A percentile compares a stretch with the other conserved stretches of the same genome.
Conservation (phyloP, 2,329 filamentous ascomycete genomes). For the Xylariaceae sp. region DNA sequence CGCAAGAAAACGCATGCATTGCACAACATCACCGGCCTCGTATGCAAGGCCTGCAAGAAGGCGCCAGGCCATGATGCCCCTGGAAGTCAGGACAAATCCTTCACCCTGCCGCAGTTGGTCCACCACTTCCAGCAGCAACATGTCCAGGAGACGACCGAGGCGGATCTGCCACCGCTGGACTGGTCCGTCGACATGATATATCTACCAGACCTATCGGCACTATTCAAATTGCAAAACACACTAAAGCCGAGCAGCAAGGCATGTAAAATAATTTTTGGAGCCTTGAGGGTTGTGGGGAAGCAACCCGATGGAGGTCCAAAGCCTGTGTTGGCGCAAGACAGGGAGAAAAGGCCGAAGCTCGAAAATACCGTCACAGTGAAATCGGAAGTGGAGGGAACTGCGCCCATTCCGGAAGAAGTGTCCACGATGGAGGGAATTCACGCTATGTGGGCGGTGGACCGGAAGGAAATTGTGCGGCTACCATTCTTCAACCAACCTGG, state of each 20-base stretch:
- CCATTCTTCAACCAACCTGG: constrained; percentile 14
- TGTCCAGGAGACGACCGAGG: constrained; percentile 20
- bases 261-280: constrained; percentile 28
- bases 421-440: constrained; percentile 16
- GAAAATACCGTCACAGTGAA: not conserved
- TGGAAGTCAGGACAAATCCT: constrained; percentile 30
- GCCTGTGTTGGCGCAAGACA: too few species aligned
- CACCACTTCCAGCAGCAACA: constrained; percentile 47
- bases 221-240: constrained; percentile 22
- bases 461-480: constrained; percentile 17
- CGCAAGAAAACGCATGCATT: constrained; percentile 50
- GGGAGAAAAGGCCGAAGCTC: not conserved
- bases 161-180: constrained; percentile 23
- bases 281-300: constrained; percentile 20
- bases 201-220: constrained; percentile 26
- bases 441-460: constrained; percentile 26
- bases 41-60: constrained; percentile 47
- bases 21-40: constrained; percentile 44
- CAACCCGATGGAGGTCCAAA: not conserved
- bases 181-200: constrained; percentile 42
- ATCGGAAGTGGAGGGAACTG: not conserved
- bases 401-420: not conserved
- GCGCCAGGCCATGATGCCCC: constrained; percentile 22
- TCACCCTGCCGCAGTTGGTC: constrained; percentile 53
- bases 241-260: constrained; percentile 26